These are phyloP conservation scores for Coemansia sp. DNA, from an alignment of 192 early-diverging fungal genomes.

Conservation along the genomic window DNA sequence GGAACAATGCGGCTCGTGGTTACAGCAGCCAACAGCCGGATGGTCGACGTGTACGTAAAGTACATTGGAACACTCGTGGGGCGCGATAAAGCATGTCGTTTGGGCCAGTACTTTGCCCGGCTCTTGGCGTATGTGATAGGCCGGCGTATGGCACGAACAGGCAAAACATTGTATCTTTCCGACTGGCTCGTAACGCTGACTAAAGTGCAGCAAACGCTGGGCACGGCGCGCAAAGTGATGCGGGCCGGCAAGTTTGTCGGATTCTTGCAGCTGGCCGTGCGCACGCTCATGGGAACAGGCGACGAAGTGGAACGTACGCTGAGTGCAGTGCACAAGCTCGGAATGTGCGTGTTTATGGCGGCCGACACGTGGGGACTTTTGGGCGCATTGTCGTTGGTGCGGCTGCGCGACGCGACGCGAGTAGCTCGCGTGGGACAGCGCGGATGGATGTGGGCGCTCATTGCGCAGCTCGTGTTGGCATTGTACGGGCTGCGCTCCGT, in stretches of 20 bases:
- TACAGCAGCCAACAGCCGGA: conserved; percentile 25
- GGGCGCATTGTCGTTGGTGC: conserved; percentile 23
- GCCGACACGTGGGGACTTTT: conserved; percentile 41
- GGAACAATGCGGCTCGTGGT: not conserved
- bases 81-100: conserved; percentile 77
- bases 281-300: conserved; percentile 11
- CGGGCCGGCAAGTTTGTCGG: conserved; percentile 48
- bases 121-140: conserved; percentile 62
- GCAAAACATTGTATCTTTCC: conserved; percentile 12
- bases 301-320: conserved; percentile 39
- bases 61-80: conserved; percentile 65
- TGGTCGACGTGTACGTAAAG: conserved; percentile 46
- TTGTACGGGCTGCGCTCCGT: conserved; percentile 40
- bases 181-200: conserved; percentile 30
- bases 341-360: conserved; percentile 50
- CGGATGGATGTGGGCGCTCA: conserved; percentile 43
- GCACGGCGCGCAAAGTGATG: conserved; percentile 46
- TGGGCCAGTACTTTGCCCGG: conserved; percentile 85
- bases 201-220: conserved; percentile 25
- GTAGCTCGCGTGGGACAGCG: conserved; percentile 36
- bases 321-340: conserved; percentile 34
- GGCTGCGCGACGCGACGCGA: conserved; percentile 22
- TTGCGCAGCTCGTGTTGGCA: conserved; percentile 25
- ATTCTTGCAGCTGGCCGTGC: conserved; percentile 29
- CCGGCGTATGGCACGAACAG: conserved; percentile 15